These are phyloP conservation scores for Glonium stellatum DNA, from an alignment of 495 filamentous ascomycete genomes.

Conservation along the genomic window DNA sequence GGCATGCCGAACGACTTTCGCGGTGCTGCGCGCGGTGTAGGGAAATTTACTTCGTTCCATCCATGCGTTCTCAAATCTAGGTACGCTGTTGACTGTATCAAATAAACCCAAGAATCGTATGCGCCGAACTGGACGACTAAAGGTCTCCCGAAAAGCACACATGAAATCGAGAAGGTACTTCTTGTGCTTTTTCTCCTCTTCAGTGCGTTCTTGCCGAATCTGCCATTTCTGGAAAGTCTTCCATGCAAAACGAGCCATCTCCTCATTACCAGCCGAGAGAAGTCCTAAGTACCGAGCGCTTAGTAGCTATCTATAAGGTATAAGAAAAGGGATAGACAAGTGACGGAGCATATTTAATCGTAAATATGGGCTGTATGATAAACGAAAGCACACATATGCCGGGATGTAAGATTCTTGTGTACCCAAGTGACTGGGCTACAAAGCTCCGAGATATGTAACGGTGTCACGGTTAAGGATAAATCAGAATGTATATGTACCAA, in stretches of 20 bases:
- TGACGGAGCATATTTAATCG: too few species aligned
- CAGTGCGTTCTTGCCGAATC: constrained; percentile 51
- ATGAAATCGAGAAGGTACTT: constrained; percentile 67
- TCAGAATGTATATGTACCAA: constrained; percentile 54
- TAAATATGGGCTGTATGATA: too few species aligned
- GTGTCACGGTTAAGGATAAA: background rate
- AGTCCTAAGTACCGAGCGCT: too few species aligned
- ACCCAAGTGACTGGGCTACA: too few species aligned
- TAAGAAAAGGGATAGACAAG: too few species aligned
- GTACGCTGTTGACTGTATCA: constrained; percentile 77
- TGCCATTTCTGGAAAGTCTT: constrained; percentile 86
- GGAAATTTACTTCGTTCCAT: constrained; percentile 78
- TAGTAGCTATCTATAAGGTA: too few species aligned
- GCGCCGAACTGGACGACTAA: constrained; percentile 66
- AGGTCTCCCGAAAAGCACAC: constrained; percentile 79
- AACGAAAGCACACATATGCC: too few species aligned
- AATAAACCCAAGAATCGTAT: constrained; percentile 67
- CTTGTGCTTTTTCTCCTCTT: constrained; percentile 52
- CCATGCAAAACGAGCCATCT: constrained; percentile 79
- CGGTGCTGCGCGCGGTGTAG: constrained; percentile 72
- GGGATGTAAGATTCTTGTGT: too few species aligned
- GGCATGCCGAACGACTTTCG: constrained; percentile 47
- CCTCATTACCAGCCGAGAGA: constrained; percentile 64
- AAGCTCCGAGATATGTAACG: too few species aligned
- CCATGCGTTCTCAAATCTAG: constrained; percentile 75